These are phyloP conservation scores for Cornus kousa DNA, from an alignment of 148 eudicot species.

Conservation along the genomic window DNA sequence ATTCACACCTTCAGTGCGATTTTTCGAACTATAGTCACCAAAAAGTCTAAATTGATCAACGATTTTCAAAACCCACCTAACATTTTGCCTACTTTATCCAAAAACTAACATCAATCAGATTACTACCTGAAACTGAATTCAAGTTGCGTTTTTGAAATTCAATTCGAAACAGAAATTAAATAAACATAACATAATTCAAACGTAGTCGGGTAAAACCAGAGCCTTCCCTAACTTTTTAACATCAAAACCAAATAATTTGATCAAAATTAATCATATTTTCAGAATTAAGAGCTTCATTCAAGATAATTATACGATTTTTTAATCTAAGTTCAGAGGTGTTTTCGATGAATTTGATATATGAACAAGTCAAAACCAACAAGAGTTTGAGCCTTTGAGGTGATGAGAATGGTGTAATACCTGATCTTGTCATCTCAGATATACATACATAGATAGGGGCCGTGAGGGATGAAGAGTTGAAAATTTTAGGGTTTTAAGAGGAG, in stretches of 20 bases:
- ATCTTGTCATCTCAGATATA: constrained; percentile 15
- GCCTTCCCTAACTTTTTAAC: not conserved
- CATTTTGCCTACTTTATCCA: constrained; percentile 4
- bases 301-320: constrained; percentile 34
- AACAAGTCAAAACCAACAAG: constrained; percentile 23
- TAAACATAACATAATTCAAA: not conserved
- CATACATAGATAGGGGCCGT: constrained; percentile 6
- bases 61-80: not conserved
- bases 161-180: not conserved
- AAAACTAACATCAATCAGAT: constrained; percentile 7
- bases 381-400: constrained; percentile 33
- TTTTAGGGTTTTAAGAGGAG: constrained; percentile 46
- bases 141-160: not conserved
- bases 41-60: constrained; percentile 5
- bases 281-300: constrained; percentile 23
- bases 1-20: constrained; percentile 15
- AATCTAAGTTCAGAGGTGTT: constrained; percentile 7
- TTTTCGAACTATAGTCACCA: constrained; percentile 27
- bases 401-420: constrained; percentile 45
- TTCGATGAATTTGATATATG: constrained; percentile 4
- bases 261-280: constrained; percentile 19
- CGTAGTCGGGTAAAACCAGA: not conserved
- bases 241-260: not conserved
- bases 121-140: not conserved
- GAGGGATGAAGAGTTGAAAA: constrained; percentile 17